These are phyloP conservation scores for Aspergillus floridensis DNA, from an alignment of 2,329 filamentous ascomycete genomes.

Conservation along the genomic window DNA sequence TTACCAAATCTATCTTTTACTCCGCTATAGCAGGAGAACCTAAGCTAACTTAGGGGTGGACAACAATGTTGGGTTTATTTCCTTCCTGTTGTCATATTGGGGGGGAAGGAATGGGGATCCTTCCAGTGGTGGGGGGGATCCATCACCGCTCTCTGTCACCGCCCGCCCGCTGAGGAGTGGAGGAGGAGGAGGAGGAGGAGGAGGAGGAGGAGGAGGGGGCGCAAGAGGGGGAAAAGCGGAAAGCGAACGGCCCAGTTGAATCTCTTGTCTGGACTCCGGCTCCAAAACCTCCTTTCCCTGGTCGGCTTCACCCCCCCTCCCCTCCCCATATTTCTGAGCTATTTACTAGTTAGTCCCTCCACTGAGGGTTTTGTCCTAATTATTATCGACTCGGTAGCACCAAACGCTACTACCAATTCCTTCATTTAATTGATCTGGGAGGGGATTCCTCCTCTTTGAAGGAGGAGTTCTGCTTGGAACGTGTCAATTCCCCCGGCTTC, in stretches of 20 bases:
- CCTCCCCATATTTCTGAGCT: neutral
- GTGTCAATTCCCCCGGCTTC: slow-evolving; percentile 9
- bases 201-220: neutral
- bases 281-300: neutral
- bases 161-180: slow-evolving; percentile 12
- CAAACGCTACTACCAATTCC: slow-evolving; percentile 4
- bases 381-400: slow-evolving; percentile 3
- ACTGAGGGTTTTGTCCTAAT: neutral
- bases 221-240: neutral
- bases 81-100: too few species aligned
- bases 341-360: neutral
- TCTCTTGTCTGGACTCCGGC: neutral
- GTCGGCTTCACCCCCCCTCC: neutral
- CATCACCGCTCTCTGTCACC: slow-evolving; percentile 15
- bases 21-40: too few species aligned
- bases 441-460: slow-evolving; percentile 9
- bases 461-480: slow-evolving; percentile 16
- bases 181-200: slow-evolving; percentile 7
- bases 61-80: too few species aligned
- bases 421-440: slow-evolving; percentile 5
- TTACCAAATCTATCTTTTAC: too few species aligned
- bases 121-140: neutral
- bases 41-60: too few species aligned
- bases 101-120: too few species aligned
- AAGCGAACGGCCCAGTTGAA: too few species aligned